Conservation (phyloP, 257 asterid genomes). For the Solanum microdontum region DNA sequence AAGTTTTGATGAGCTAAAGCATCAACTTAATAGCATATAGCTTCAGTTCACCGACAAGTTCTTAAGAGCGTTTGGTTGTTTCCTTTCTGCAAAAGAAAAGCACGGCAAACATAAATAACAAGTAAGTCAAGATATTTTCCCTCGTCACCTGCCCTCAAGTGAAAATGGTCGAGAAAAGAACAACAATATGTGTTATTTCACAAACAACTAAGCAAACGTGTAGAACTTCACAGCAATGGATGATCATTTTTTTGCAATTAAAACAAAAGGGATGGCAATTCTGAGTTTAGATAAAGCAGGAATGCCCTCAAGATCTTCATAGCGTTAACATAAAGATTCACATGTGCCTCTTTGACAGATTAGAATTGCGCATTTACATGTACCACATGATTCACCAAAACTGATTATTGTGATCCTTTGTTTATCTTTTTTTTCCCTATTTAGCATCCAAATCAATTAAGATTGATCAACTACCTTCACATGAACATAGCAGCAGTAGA, state of each 20-base stretch:
- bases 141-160: not conserved
- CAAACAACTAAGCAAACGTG: not conserved
- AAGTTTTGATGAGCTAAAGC: not conserved
- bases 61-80: not conserved
- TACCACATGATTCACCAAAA: not conserved
- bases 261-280: not conserved
- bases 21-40: not conserved
- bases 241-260: not conserved
- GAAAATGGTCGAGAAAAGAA: not conserved
- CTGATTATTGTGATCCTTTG: not conserved
- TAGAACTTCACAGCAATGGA: not conserved
- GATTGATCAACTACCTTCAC: not conserved
- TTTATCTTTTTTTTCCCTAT: not conserved
- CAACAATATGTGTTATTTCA: not conserved
- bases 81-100: not conserved
- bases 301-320: not conserved
- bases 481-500: not conserved
- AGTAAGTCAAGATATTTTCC: not conserved
- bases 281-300: not conserved
- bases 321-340: not conserved
- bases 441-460: not conserved
- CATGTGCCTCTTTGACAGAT: not conserved
- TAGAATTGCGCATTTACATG: not conserved
- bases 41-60: not conserved
- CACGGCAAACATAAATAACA: not conserved